A percentile compares a stretch with the other conserved stretches of the same genome.
Evolutionary conservation across 306 rosid genomes (phyloP).

Genomic region (Sicyos baderoa): DNA sequence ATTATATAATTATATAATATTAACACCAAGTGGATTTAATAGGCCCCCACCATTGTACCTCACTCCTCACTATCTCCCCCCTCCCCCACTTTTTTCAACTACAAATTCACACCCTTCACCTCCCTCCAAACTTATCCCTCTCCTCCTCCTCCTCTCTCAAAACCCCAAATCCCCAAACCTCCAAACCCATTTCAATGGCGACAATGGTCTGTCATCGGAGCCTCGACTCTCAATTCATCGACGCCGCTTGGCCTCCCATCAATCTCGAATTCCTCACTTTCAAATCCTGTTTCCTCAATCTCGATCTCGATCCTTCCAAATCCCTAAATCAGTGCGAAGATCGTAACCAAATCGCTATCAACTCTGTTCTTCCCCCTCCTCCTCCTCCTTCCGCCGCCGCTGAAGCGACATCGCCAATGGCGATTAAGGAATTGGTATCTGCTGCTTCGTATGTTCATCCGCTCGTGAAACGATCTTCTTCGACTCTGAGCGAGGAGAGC

Average conservation of each 20-base stretch:
- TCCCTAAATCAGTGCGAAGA: background rate
- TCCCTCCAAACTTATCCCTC: conserved; percentile 21
- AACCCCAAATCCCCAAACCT: background rate
- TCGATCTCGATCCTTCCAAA: conserved; percentile 2
- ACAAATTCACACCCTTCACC: conserved; percentile 52
- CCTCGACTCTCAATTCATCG: conserved; percentile 48
- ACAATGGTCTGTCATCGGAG: conserved; percentile 53
- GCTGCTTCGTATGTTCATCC: conserved; percentile 27
- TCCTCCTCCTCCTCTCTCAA: background rate
- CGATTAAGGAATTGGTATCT: conserved; percentile 17
- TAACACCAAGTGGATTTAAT: conserved; percentile 46
- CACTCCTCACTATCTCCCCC: conserved; percentile 19
- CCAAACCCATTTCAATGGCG: conserved; percentile 36
- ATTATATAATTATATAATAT: conserved; percentile 17
- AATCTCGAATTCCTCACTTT: conserved; percentile 22
- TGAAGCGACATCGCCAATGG: background rate
- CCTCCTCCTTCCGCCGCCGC: background rate
- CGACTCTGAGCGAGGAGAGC: conserved; percentile 46
- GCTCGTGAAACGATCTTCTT: conserved; percentile 39
- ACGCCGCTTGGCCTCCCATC: conserved; percentile 27
- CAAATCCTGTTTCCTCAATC: conserved; percentile 24
- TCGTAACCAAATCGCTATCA: background rate
- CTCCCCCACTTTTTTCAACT: conserved; percentile 46
- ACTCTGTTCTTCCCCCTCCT: conserved; percentile 16
- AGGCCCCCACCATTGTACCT: conserved; percentile 23